Evolutionary conservation across 2,329 filamentous ascomycete genomes (phyloP), one percentile per base, ranked within the genome.

Genomic region (Dactylellina leptospora): DNA sequence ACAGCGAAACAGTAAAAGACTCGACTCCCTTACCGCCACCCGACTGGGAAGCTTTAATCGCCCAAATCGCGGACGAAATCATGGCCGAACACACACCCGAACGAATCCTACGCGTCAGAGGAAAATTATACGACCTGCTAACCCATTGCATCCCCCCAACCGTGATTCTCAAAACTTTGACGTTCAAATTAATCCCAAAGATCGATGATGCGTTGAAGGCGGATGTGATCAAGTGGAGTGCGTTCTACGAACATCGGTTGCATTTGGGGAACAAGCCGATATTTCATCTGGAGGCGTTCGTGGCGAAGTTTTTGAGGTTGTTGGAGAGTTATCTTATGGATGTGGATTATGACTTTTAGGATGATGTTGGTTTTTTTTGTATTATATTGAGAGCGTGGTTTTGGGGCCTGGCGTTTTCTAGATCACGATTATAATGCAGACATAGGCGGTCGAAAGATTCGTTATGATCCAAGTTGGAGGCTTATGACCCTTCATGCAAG

Each of bases 61-160:
- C 86, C 3, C 87, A 96, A 78, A 90, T 96, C 74, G 93, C 96
- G n/a, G 88, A 89, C 77, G 93, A 97, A 77, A 96, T 99, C 61
- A 87, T 97, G 78, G 89, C 90, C 38, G 93, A 99, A 79, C 91
- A 96, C 78, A 92, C 92, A n/a, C 93, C 95, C 0, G 23, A 36
- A 4, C 50, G 75, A n/a, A 93, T 99, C 72, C 82, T 99, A 74
- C 87, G 92, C 78, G 92, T 97, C 48, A 88, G 95, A 74, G 88
- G 92, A 8, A 96, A 96, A 81, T 85, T 99, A n/a, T 99, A 99
- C 82, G 95, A 99, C 78, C 85, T 99, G 30, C 85, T 99, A 48
- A 96, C 93, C 4, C 95, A 99, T 80, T 99, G 96, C 80, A 99
- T 99, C 78, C 95, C 96, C 11, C 86, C 95, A 1, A 96, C 93